Conservation (phyloP, 306 rosid genomes). For the Calophaca sinica region DNA sequence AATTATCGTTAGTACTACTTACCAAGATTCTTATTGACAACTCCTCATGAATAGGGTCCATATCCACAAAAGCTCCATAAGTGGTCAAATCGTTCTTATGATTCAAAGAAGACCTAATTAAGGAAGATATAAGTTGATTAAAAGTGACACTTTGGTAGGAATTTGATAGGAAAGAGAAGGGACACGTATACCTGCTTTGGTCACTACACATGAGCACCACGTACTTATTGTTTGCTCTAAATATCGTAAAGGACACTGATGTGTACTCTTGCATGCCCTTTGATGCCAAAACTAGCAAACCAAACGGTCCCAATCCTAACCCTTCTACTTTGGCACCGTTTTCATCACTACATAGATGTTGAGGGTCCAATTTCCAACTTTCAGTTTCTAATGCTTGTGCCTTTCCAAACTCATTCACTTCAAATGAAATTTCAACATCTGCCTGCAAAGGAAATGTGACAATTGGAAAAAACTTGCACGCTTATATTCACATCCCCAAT, state of each 20-base stretch:
- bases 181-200: conserved; percentile 47
- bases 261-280: conserved; percentile 68
- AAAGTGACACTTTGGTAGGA: conserved; percentile 8
- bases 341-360: conserved; percentile 54
- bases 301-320: conserved; percentile 72
- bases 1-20: conserved; percentile 3
- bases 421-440: conserved; percentile 69
- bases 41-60: conserved; percentile 49
- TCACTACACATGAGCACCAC: conserved; percentile 66
- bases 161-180: conserved; percentile 27
- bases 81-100: conserved; percentile 42
- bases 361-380: conserved; percentile 60
- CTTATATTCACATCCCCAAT: conserved; percentile 29
- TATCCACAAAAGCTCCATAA: conserved; percentile 56
- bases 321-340: conserved; percentile 53
- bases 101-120: conserved; percentile 49
- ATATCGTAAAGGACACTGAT: conserved; percentile 64
- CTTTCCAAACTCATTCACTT: conserved; percentile 52
- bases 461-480: conserved; percentile 13
- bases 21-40: conserved; percentile 67
- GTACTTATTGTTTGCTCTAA: conserved; percentile 47
- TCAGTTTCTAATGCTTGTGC: conserved; percentile 53
- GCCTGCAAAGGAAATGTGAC: conserved; percentile 57
- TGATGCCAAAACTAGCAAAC: conserved; percentile 68
- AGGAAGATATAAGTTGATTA: conserved; percentile 16